A percentile compares a stretch with the other conserved stretches of the same genome.
These are phyloP conservation scores for Lentinula aciculospora DNA, from an alignment of 768 basidiomycete genomes.

Conservation along the genomic window DNA sequence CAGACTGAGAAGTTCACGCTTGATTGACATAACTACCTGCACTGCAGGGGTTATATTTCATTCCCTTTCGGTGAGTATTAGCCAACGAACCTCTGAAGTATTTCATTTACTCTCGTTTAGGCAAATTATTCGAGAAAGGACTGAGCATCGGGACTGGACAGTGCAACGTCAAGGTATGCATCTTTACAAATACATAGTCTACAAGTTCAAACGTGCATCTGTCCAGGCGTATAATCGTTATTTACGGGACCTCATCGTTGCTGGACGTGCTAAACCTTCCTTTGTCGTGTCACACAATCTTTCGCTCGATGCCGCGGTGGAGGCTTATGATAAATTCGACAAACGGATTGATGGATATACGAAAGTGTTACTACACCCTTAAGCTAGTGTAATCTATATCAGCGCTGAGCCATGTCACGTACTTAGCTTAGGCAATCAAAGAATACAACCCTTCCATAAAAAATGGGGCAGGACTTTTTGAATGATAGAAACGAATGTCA, in stretches of 20 bases:
- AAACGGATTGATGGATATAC: conserved; percentile 48
- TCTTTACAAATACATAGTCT: neutral
- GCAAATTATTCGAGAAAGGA: conserved; percentile 50
- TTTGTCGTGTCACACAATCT: conserved; percentile 52
- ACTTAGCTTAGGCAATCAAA: no score
- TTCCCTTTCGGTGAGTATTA: conserved; percentile 39
- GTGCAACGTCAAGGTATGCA: conserved; percentile 46
- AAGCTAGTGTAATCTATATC: no score
- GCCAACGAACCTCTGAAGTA: neutral
- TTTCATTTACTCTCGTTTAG: neutral
- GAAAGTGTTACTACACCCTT: conserved; percentile 46
- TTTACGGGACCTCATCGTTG: conserved; percentile 48
- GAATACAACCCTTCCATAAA: no score
- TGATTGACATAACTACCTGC: neutral
- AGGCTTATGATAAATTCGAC: conserved; percentile 51
- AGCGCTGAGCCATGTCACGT: no score
- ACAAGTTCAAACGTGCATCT: neutral
- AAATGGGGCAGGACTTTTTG: no score
- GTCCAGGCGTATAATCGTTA: conserved; percentile 45
- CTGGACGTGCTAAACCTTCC: conserved; percentile 46
- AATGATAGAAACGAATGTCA: no score
- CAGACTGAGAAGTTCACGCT: neutral
- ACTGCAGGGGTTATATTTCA: conserved; percentile 39
- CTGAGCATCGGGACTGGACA: conserved; percentile 49
- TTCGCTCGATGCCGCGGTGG: conserved; percentile 39